phyloP scores from a whole-genome alignment of 768 basidiomycete species.

The Podaxis carcinomalis region DNA sequence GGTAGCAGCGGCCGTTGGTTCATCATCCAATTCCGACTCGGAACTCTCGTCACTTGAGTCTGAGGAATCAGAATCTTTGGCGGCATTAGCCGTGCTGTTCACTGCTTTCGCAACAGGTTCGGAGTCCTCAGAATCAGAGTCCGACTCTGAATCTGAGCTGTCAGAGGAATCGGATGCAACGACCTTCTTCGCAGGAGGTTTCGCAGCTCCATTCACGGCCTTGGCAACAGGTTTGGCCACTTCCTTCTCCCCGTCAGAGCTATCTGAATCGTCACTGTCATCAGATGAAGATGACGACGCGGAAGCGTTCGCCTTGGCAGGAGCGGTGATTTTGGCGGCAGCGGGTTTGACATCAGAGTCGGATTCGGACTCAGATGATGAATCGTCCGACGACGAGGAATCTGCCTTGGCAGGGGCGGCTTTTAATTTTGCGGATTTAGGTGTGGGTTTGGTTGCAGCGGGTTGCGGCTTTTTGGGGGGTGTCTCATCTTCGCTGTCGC shows the following conservation, averaged over 20 bases:
- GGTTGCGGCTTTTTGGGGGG: constrained; percentile 1
- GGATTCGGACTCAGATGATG: constrained; percentile 14
- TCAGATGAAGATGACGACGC: constrained; percentile 17
- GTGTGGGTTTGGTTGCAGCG: not conserved
- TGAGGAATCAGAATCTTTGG: constrained; percentile 20
- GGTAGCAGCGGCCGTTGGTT: constrained; percentile 17
- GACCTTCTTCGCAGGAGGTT: constrained; percentile 10
- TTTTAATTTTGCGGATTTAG: constrained; percentile 5
- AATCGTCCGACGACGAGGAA: constrained; percentile 8
- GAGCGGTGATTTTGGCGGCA: not conserved
- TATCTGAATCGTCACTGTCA: constrained; percentile 23
- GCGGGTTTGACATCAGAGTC: constrained; percentile 15
- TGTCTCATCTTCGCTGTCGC: constrained; percentile 7
- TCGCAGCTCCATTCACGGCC: constrained; percentile 5
- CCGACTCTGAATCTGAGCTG: not conserved
- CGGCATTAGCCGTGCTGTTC: constrained; percentile 15
- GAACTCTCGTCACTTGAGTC: constrained; percentile 23
- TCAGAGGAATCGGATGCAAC: constrained; percentile 17
- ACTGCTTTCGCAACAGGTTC: constrained; percentile 15
- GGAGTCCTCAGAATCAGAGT: constrained; percentile 21
- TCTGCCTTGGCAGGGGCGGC: constrained; percentile 15
- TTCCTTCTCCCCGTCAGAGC: constrained; percentile 16
- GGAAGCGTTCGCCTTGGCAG: constrained; percentile 13
- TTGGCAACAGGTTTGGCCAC: constrained; percentile 16
- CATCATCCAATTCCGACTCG: constrained; percentile 23